Evolutionary conservation across 306 rosid genomes (phyloP).

Genomic region (Vigna mungo): DNA sequence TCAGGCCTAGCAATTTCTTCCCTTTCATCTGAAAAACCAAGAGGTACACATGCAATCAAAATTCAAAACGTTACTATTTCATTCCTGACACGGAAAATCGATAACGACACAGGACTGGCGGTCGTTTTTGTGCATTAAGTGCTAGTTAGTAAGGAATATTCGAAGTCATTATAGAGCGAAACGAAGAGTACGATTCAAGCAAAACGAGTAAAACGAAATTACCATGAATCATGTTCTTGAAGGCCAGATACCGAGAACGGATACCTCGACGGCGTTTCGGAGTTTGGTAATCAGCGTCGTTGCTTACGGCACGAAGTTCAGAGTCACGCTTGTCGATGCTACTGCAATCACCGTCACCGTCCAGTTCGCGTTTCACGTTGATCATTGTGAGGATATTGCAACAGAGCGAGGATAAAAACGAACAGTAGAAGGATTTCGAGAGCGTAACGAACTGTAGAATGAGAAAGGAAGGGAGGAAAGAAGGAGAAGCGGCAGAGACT

Average conservation of each 20-base stretch:
- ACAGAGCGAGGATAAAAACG: background rate
- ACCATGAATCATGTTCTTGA: constrained; percentile 44
- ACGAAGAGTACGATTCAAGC: background rate
- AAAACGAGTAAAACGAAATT: background rate
- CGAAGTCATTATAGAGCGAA: background rate
- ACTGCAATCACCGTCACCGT: background rate
- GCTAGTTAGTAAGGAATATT: background rate
- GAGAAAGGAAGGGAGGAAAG: background rate
- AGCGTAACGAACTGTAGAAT: background rate
- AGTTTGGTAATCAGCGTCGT: constrained; percentile 24
- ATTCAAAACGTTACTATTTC: background rate
- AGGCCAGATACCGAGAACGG: constrained; percentile 48
- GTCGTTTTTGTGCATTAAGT: background rate
- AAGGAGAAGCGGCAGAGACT: constrained; percentile 10
- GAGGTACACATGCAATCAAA: background rate
- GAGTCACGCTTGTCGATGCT: background rate
- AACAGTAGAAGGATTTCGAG: background rate
- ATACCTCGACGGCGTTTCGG: constrained; percentile 39
- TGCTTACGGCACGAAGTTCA: background rate
- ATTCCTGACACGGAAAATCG: background rate
- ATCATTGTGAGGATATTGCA: background rate
- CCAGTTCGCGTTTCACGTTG: constrained; percentile 38
- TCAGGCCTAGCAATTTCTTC: constrained; percentile 46
- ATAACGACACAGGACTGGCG: background rate
- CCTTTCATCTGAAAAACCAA: constrained; percentile 45